phyloP scores from a whole-genome alignment of 768 basidiomycete genomes.

The Mycena pura region DNA sequence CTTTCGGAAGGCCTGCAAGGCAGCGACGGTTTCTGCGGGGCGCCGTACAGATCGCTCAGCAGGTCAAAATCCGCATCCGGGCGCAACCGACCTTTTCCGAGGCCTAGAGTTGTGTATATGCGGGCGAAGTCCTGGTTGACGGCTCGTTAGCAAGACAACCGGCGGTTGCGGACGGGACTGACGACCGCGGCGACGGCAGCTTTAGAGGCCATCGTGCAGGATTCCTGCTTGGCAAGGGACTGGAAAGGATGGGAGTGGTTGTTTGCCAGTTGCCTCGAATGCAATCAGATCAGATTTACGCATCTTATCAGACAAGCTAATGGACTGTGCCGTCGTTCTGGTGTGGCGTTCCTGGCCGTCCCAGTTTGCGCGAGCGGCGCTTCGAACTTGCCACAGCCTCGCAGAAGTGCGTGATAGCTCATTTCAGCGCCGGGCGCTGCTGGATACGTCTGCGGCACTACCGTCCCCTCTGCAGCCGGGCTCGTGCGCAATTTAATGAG shows the following conservation, averaged over 20 bases:
- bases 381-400: no score
- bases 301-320: no score
- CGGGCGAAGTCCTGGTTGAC: constrained; percentile 76
- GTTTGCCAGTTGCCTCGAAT: constrained; percentile 1
- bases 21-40: constrained; percentile 80
- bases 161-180: background rate
- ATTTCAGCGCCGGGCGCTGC: no score
- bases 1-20: constrained; percentile 96
- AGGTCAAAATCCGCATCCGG: background rate
- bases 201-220: constrained; percentile 28
- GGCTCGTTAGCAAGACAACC: background rate
- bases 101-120: constrained; percentile 80
- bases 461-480: no score
- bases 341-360: no score
- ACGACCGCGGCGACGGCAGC: constrained; percentile 31
- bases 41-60: background rate
- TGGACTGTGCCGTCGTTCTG: no score
- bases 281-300: background rate
- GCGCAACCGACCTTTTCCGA: constrained; percentile 77
- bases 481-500: no score
- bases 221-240: no score
- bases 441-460: no score
- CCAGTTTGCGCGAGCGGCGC: no score
- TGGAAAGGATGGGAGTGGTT: background rate
- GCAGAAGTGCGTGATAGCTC: no score